phyloP scores from a whole-genome alignment of 2,329 filamentous ascomycete species.

The Aspergillus uvarum region DNA sequence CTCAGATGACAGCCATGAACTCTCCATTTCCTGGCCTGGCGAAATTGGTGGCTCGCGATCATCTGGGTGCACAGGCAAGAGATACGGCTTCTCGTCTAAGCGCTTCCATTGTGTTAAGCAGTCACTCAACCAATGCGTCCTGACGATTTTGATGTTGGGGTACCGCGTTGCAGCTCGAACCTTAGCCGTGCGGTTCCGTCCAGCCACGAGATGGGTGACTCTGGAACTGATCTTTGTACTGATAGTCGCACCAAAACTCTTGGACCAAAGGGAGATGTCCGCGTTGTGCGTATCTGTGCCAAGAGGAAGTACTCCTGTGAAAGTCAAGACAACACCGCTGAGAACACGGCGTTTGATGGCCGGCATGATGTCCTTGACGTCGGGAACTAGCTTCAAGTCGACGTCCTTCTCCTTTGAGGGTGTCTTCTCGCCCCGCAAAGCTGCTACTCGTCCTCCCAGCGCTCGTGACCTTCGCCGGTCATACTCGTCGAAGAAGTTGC shows the following conservation, averaged over 20 bases:
- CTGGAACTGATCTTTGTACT: slow-evolving; percentile 46
- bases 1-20: slow-evolving; percentile 46
- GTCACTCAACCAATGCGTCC: slow-evolving; percentile 82
- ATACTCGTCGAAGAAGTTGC: slow-evolving; percentile 79
- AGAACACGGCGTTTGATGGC: slow-evolving; percentile 76
- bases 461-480: slow-evolving; percentile 54
- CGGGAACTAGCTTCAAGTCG: slow-evolving; percentile 67
- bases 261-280: slow-evolving; percentile 84
- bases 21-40: slow-evolving; percentile 48
- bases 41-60: slow-evolving; percentile 54
- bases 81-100: slow-evolving; percentile 74
- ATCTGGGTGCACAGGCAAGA: slow-evolving; percentile 72
- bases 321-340: slow-evolving; percentile 72
- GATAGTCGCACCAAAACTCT: slow-evolving; percentile 73
- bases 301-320: slow-evolving; percentile 86
- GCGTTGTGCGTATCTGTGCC: slow-evolving; percentile 75
- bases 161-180: slow-evolving; percentile 81
- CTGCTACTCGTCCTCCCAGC: slow-evolving; percentile 49
- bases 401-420: slow-evolving; percentile 43
- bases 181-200: slow-evolving; percentile 77
- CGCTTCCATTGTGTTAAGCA: slow-evolving; percentile 81
- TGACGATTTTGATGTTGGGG: slow-evolving; percentile 83
- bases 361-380: slow-evolving; percentile 82
- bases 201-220: slow-evolving; percentile 54
- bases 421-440: slow-evolving; percentile 51